These are phyloP conservation scores for Eucalyptus pauciflora DNA, from an alignment of 345 rosid species.

Conservation along the genomic window DNA sequence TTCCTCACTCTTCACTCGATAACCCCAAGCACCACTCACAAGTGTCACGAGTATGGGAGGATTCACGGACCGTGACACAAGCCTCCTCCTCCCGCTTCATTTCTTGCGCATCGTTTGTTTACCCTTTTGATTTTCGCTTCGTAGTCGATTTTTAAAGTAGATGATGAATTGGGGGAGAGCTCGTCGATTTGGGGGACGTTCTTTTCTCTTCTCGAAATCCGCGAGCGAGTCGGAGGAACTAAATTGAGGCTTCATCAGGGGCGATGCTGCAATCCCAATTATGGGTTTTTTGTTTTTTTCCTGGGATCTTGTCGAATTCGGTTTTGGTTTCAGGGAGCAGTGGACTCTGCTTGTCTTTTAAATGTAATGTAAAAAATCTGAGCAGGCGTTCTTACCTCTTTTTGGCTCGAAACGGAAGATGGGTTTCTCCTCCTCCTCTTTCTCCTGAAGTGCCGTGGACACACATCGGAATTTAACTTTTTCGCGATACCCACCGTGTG, in stretches of 20 bases:
- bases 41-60: too few species aligned
- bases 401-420: background rate
- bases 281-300: background rate
- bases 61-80: background rate
- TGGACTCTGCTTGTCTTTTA: background rate
- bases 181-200: background rate
- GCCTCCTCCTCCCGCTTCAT: background rate
- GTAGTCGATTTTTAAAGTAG: background rate
- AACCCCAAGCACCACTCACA: too few species aligned
- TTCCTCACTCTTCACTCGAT: too few species aligned
- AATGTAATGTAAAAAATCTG: background rate
- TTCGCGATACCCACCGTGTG: background rate
- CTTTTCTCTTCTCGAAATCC: background rate
- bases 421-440: background rate
- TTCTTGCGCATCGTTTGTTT: background rate
- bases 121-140: background rate
- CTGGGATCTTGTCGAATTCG: background rate
- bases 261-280: background rate
- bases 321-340: background rate
- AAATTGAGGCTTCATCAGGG: background rate
- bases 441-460: background rate
- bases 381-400: background rate
- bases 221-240: background rate
- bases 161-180: background rate
- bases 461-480: background rate